phyloP scores from a whole-genome alignment of 2,329 filamentous ascomycete species.

The Penicillium decumbens region DNA sequence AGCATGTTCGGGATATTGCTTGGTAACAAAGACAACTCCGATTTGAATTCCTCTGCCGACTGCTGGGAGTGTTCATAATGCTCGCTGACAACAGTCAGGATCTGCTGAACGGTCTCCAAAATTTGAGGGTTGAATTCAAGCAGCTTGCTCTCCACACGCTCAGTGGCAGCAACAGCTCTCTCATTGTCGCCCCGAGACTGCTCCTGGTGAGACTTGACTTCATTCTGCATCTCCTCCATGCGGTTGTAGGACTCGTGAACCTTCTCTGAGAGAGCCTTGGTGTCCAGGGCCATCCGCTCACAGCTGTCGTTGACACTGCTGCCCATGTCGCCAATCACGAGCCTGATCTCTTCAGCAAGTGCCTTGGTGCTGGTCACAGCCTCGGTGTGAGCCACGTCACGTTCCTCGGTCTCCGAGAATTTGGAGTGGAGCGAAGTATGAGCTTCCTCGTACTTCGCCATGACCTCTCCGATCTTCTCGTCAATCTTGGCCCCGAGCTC shows the following conservation, averaged over 20 bases:
- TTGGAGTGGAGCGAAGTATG: conserved; percentile 70
- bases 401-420: conserved; percentile 66
- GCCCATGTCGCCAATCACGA: conserved; percentile 79
- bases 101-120: conserved; percentile 76
- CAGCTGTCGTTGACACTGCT: conserved; percentile 74
- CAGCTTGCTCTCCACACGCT: conserved; percentile 71
- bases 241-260: conserved; percentile 74
- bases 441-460: conserved; percentile 84
- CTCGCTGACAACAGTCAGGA: conserved; percentile 74
- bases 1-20: conserved; percentile 54
- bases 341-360: conserved; percentile 79
- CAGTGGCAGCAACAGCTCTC: conserved; percentile 67
- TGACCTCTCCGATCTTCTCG: conserved; percentile 73
- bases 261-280: conserved; percentile 76
- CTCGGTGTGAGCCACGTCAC: conserved; percentile 67
- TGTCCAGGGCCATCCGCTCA: conserved; percentile 82
- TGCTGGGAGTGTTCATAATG: conserved; percentile 85
- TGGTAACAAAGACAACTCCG: conserved; percentile 49
- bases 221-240: conserved; percentile 66
- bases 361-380: conserved; percentile 70
- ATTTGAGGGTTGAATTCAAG: conserved; percentile 84
- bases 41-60: conserved; percentile 58
- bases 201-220: conserved; percentile 73
- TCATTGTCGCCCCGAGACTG: conserved; percentile 76
- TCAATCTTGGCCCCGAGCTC: conserved; percentile 59